A percentile compares a stretch with the other conserved stretches of the same genome.
Evolutionary conservation across 1,139 yeast species (phyloP).

Genomic region (Pichia norvegensis): DNA sequence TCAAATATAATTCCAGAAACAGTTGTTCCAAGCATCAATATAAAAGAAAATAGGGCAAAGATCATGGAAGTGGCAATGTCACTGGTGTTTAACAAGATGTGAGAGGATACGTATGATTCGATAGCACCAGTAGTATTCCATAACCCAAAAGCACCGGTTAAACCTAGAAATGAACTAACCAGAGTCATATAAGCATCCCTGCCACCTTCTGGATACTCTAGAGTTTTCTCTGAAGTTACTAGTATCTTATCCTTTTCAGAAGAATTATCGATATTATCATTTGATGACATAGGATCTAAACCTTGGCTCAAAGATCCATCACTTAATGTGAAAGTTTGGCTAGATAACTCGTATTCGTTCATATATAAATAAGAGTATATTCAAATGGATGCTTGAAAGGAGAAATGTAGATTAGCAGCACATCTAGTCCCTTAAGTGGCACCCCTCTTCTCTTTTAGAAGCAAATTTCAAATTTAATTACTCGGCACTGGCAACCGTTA

Average conservation of each 20-base stretch:
- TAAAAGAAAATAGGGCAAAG: constrained; percentile 51
- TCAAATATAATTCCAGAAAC: constrained; percentile 60
- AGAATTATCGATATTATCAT: background rate
- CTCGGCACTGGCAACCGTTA: too few relatives aligned
- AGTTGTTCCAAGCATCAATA: constrained; percentile 48
- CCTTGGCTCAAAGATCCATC: background rate
- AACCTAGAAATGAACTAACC: constrained; percentile 57
- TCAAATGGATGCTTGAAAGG: background rate
- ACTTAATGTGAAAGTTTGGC: background rate
- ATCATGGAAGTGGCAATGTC: constrained; percentile 59
- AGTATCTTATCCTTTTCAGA: background rate
- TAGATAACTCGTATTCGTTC: background rate
- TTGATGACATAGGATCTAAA: background rate
- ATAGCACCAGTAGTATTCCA: constrained; percentile 65
- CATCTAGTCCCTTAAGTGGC: too few relatives aligned
- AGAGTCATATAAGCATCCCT: constrained; percentile 46
- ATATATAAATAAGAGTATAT: background rate
- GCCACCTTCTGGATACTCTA: constrained; percentile 57
- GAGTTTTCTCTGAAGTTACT: constrained; percentile 14
- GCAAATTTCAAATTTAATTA: too few relatives aligned
- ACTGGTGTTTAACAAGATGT: constrained; percentile 39
- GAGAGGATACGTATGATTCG: constrained; percentile 52
- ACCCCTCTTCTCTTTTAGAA: too few relatives aligned
- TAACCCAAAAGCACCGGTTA: constrained; percentile 56
- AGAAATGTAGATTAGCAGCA: too few relatives aligned